These are phyloP conservation scores for Rhizopogon vinicolor DNA, from an alignment of 768 basidiomycete genomes.

Conservation along the genomic window DNA sequence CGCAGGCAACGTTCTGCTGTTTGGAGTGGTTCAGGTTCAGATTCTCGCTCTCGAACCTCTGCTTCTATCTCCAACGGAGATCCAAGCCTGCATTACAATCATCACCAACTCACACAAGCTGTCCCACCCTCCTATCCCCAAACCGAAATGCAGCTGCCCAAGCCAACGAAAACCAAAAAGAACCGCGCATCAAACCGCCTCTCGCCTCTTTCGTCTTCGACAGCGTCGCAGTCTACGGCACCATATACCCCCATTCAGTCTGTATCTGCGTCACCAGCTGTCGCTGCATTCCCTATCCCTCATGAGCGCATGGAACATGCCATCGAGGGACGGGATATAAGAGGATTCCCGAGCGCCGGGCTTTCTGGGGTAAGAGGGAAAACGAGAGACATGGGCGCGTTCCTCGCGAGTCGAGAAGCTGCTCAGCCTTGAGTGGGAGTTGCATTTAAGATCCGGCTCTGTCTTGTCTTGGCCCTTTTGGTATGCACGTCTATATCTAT, in stretches of 20 bases:
- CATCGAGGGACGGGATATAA: slow-evolving; percentile 19
- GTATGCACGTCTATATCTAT: neutral
- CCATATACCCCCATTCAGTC: slow-evolving; percentile 38
- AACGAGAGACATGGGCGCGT: slow-evolving; percentile 35
- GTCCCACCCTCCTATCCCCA: slow-evolving; percentile 20
- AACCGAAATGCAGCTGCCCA: slow-evolving; percentile 22
- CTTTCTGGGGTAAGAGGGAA: slow-evolving; percentile 29
- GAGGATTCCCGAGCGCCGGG: slow-evolving; percentile 35
- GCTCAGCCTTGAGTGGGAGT: slow-evolving; percentile 3
- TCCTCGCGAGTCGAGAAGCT: slow-evolving; percentile 34
- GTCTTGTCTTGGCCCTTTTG: neutral
- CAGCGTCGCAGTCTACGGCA: slow-evolving; percentile 42
- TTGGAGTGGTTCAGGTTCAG: slow-evolving; percentile 40
- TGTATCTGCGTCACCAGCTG: slow-evolving; percentile 21
- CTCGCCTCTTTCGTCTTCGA: slow-evolving; percentile 34
- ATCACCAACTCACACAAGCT: slow-evolving; percentile 21
- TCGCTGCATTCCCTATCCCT: slow-evolving; percentile 20
- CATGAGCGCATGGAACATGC: slow-evolving; percentile 31
- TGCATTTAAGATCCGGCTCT: neutral
- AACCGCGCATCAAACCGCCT: slow-evolving; percentile 22
- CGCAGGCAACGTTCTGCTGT: slow-evolving; percentile 28
- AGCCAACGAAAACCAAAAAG: slow-evolving; percentile 10
- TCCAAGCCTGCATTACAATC: slow-evolving; percentile 16
- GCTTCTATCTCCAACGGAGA: slow-evolving; percentile 35
- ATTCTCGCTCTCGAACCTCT: slow-evolving; percentile 60